Evolutionary conservation across 805 yeast genomes (phyloP).

Genomic region (Starmera quercuum): DNA sequence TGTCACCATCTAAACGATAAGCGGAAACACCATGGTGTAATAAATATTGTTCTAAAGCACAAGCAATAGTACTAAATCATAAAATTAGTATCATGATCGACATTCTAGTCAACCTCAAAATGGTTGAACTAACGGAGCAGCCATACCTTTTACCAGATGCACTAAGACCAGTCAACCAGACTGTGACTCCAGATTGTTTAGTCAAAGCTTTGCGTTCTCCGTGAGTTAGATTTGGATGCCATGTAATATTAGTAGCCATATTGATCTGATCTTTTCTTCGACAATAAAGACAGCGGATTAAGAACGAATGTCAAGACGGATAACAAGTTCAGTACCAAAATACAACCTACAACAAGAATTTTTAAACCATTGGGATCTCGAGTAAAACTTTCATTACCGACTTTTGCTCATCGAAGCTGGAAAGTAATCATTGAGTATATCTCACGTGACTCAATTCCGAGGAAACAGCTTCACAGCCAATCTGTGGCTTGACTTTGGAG

Average conservation of each 20-base stretch:
- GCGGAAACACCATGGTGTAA: constrained; percentile 63
- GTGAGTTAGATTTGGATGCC: constrained; percentile 88
- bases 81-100: constrained; percentile 2
- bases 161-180: constrained; percentile 93
- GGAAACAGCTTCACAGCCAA: too few relatives aligned
- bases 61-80: constrained; percentile 65
- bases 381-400: too few relatives aligned
- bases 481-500: too few relatives aligned
- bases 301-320: too few relatives aligned
- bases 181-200: constrained; percentile 80
- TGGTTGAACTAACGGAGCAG: background rate
- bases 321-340: too few relatives aligned
- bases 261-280: too few relatives aligned
- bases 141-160: constrained; percentile 75
- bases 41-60: constrained; percentile 82
- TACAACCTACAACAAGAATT: too few relatives aligned
- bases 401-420: too few relatives aligned
- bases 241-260: constrained; percentile 95
- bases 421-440: too few relatives aligned
- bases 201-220: constrained; percentile 67
- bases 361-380: too few relatives aligned
- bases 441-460: too few relatives aligned
- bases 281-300: too few relatives aligned
- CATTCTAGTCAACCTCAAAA: background rate
- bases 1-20: constrained; percentile 92